Evolutionary conservation across 768 basidiomycete species (phyloP).

Genomic region (Lactifluus piperatus): DNA sequence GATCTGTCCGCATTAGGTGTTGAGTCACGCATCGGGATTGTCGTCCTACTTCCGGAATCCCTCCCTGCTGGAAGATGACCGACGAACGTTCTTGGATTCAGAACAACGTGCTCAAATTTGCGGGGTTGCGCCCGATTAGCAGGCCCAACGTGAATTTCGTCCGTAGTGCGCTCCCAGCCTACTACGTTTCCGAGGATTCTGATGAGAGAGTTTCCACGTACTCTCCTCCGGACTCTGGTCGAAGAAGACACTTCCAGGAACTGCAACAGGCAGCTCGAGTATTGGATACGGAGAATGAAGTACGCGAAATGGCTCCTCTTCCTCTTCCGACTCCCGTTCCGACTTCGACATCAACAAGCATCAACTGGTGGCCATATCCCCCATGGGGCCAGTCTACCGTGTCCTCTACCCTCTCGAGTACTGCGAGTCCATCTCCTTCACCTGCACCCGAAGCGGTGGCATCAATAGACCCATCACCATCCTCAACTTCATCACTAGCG

Average conservation of each 20-base stretch:
- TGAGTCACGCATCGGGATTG: conserved; percentile 25
- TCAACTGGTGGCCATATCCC: conserved; percentile 31
- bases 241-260: background rate
- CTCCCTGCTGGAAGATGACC: background rate
- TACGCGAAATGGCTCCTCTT: background rate
- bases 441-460: background rate
- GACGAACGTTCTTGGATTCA: background rate
- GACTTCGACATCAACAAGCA: conserved; percentile 19
- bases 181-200: background rate
- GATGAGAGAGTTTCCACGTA: background rate
- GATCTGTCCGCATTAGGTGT: conserved; percentile 30
- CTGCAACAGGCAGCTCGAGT: background rate
- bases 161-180: background rate
- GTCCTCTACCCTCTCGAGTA: background rate
- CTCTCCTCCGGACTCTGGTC: background rate
- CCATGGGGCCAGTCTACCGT: conserved; percentile 22
- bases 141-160: conserved; percentile 8
- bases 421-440: background rate
- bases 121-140: background rate
- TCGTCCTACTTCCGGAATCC: conserved; percentile 19
- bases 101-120: background rate
- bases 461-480: background rate
- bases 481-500: background rate
- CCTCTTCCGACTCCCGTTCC: background rate
- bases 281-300: background rate